Evolutionary conservation across 345 rosid species (phyloP), one percentile per base, ranked within the genome.

Genomic region (Pelargonium nanum): DNA sequence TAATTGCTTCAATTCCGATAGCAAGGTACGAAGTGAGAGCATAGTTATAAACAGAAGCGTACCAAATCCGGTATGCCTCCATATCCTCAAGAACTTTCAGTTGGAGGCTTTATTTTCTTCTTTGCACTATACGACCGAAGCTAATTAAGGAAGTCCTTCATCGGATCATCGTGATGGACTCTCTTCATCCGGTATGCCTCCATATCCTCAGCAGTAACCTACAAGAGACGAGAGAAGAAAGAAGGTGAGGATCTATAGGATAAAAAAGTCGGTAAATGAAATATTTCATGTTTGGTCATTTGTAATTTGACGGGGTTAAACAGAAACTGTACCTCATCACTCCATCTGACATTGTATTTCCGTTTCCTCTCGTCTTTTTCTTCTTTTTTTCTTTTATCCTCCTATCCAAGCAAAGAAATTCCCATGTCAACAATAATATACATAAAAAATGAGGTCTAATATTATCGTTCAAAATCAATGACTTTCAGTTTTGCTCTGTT

Each of bases 111-210:
- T n/a, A n/a, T n/a, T n/a, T n/a, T n/a, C n/a, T 58, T 32, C 21
- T 24, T 30, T 24, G 60, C 34, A 30, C 7, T 45, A 4, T 60
- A 53, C 40, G 22, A 10, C 2, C 1, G 21, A 53, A 48, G 22
- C 69, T 62, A 77, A 57, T 67, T 63, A 16, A 79, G 71, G 60
- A 82, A 77, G 65, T 71, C 72, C 74, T 62, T 82, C 87, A 82
- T 84, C 23, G 95, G 95, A 62, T 84, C 95, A 28, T 84, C 95
- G 0, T 82, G 88, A 53, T 79, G 91, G 26, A 79, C 68, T 64
- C 34, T 85, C 81, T 81, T 85, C 91, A 87, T 82, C 68, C 95
- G 75, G 63, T 82, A 87, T 1, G 91, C 90, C 63, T 88, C 93
- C 93, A 85, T 88, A 24, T 88, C 93, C 70, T 84, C 88, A 0